Conservation (phyloP, 352 stramenopile species). For the Pythium myriotylum region DNA sequence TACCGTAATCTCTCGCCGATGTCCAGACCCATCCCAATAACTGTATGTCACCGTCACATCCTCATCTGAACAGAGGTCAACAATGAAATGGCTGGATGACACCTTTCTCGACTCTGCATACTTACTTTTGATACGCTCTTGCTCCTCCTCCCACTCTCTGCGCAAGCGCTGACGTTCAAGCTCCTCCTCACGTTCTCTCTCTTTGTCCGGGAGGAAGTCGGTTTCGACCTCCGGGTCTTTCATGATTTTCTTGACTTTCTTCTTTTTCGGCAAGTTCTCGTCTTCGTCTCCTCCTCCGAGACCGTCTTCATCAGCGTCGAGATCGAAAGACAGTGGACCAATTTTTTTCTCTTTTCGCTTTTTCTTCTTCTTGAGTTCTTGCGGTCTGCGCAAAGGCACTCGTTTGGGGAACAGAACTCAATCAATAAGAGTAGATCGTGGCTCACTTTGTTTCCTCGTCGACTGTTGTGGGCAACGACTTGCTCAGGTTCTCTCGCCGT, state of each 20-base stretch:
- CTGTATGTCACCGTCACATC: conserved; percentile 96
- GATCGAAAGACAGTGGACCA: conserved; percentile 77
- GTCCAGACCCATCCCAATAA: conserved; percentile 98
- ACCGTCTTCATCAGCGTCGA: conserved; percentile 72
- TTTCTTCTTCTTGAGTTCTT: conserved; percentile 67
- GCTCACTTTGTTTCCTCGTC: conserved; percentile 12
- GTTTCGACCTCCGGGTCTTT: conserved; percentile 96
- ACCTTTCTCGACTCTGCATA: too few relatives aligned
- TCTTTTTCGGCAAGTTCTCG: conserved; percentile 21
- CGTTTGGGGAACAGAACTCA: not conserved
- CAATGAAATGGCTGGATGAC: too few relatives aligned
- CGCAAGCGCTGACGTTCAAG: conserved; percentile 82
- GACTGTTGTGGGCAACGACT: conserved; percentile 34
- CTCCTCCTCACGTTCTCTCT: conserved; percentile 86
- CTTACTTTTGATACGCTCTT: conserved; percentile 94
- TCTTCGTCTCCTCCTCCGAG: conserved; percentile 14
- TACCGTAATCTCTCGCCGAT: conserved; percentile 92
- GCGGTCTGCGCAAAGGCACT: conserved; percentile 23
- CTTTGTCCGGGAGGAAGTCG: conserved; percentile 94
- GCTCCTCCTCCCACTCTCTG: conserved; percentile 91
- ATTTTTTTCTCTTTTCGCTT: conserved; percentile 83
- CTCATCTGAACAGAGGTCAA: conserved; percentile 74
- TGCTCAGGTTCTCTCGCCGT: conserved; percentile 80
- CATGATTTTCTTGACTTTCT: conserved; percentile 67
- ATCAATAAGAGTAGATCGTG: not conserved